Percentiles rank a stretch among this genome's conserved stretches.
These are phyloP conservation scores for Candida ficus DNA, from an alignment of 805 yeast species.

Conservation along the genomic window DNA sequence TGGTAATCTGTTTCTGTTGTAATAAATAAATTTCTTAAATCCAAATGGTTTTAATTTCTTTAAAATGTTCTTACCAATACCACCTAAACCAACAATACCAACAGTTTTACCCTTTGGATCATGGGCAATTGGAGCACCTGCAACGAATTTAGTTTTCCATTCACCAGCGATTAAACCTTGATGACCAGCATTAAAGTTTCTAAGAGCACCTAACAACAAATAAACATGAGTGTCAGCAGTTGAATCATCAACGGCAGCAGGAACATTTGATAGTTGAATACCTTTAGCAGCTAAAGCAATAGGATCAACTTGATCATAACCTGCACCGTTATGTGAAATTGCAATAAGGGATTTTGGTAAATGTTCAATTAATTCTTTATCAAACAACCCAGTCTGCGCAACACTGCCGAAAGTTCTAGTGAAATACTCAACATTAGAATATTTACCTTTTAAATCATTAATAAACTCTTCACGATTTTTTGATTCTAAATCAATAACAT, in stretches of 20 bases:
- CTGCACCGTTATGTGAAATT: constrained; percentile 67
- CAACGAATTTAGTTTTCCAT: constrained; percentile 50
- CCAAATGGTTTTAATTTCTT: constrained; percentile 74
- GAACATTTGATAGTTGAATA: constrained; percentile 65
- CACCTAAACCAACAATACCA: constrained; percentile 86
- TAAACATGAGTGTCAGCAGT: constrained; percentile 70
- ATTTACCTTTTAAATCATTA: constrained; percentile 28
- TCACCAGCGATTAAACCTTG: constrained; percentile 48
- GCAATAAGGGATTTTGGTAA: constrained; percentile 51
- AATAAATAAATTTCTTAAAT: constrained; percentile 61
- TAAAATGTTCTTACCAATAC: constrained; percentile 79
- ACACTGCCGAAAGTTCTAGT: constrained; percentile 52
- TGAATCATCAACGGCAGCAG: constrained; percentile 60
- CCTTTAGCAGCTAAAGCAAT: constrained; percentile 43
- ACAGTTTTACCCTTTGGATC: constrained; percentile 73
- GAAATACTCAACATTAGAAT: constrained; percentile 30
- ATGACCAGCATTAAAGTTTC: constrained; percentile 63
- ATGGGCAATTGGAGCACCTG: constrained; percentile 60
- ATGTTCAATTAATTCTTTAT: constrained; percentile 49
- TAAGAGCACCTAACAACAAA: constrained; percentile 55
- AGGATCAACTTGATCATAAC: constrained; percentile 68
- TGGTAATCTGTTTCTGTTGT: constrained; percentile 60
- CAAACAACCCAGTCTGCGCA: constrained; percentile 56
- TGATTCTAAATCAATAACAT: constrained; percentile 43
- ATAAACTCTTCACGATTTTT: constrained; percentile 30